phyloP scores from a whole-genome alignment of 2,329 filamentous ascomycete genomes.

The Fusarium torulosum region DNA sequence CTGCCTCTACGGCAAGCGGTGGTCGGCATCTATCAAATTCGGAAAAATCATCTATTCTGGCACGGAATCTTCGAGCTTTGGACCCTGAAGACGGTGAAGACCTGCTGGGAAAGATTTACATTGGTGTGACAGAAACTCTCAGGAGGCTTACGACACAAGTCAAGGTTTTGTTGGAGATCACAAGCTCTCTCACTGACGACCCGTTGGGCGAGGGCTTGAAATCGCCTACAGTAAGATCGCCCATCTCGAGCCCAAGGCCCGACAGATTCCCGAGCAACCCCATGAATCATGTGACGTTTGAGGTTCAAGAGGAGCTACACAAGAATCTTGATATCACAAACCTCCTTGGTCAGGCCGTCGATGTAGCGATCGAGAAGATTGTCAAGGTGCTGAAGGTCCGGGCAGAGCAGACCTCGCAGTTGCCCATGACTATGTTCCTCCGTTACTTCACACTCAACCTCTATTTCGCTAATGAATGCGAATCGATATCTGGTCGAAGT shows the following conservation, averaged over 20 bases:
- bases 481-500: constrained; percentile 83
- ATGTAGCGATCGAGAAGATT: constrained; percentile 82
- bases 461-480: constrained; percentile 87
- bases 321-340: constrained; percentile 82
- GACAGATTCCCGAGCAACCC: constrained; percentile 47
- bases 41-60: constrained; percentile 89
- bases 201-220: constrained; percentile 56
- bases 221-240: constrained; percentile 64
- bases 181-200: constrained; percentile 74
- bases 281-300: constrained; percentile 52
- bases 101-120: constrained; percentile 85
- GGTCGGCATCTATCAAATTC: constrained; percentile 79
- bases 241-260: constrained; percentile 64
- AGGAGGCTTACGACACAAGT: constrained; percentile 89
- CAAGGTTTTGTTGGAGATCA: constrained; percentile 94
- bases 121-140: constrained; percentile 87
- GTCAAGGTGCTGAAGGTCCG: constrained; percentile 82
- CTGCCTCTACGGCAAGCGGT: constrained; percentile 79
- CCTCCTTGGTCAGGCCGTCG: constrained; percentile 82
- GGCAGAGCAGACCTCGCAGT: constrained; percentile 76
- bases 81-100: constrained; percentile 87
- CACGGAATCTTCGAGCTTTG: constrained; percentile 86
- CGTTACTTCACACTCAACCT: constrained; percentile 86
- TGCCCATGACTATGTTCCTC: constrained; percentile 78
- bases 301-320: constrained; percentile 80